Percentiles rank a stretch among this genome's conserved stretches.
These are phyloP conservation scores for Pontederia paniculata DNA, from an alignment of 176 grass and related monocot genomes.

Conservation along the genomic window DNA sequence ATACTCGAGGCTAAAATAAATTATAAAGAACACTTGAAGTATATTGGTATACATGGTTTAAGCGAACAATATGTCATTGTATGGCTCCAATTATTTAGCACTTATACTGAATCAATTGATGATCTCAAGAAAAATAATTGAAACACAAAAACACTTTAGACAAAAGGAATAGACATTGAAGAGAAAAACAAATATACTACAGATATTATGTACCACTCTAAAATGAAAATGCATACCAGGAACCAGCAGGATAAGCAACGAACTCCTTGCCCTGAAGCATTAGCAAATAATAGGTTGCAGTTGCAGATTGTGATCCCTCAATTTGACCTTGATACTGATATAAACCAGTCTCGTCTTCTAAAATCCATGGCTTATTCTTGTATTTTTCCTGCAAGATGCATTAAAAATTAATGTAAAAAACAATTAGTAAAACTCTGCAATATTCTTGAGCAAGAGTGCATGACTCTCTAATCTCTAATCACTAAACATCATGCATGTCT, in stretches of 20 bases:
- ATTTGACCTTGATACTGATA: slow-evolving; percentile 60
- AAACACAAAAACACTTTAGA: too few relatives aligned
- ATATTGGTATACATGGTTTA: too few relatives aligned
- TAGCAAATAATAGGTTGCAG: slow-evolving; percentile 61
- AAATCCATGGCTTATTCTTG: slow-evolving; percentile 65
- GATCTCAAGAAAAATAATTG: background rate
- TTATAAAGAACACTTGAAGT: too few relatives aligned
- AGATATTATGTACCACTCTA: background rate
- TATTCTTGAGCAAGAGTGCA: background rate
- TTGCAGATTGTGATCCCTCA: slow-evolving; percentile 65
- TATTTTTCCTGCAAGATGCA: slow-evolving; percentile 44
- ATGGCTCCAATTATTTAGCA: too few relatives aligned
- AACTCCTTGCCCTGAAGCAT: slow-evolving; percentile 48
- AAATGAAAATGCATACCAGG: slow-evolving; percentile 39
- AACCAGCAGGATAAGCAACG: slow-evolving; percentile 51
- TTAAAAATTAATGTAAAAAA: slow-evolving; percentile 11
- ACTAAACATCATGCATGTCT: too few relatives aligned
- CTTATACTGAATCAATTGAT: too few relatives aligned
- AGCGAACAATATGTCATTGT: too few relatives aligned
- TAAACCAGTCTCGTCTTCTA: slow-evolving; percentile 72
- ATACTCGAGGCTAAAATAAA: background rate
- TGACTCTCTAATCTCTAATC: background rate
- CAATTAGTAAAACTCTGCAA: slow-evolving; percentile 3
- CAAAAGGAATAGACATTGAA: background rate
- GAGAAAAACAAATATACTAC: slow-evolving; percentile 5